Conservation (phyloP, 2,329 filamentous ascomycete genomes). For the Neurospora sp. region DNA sequence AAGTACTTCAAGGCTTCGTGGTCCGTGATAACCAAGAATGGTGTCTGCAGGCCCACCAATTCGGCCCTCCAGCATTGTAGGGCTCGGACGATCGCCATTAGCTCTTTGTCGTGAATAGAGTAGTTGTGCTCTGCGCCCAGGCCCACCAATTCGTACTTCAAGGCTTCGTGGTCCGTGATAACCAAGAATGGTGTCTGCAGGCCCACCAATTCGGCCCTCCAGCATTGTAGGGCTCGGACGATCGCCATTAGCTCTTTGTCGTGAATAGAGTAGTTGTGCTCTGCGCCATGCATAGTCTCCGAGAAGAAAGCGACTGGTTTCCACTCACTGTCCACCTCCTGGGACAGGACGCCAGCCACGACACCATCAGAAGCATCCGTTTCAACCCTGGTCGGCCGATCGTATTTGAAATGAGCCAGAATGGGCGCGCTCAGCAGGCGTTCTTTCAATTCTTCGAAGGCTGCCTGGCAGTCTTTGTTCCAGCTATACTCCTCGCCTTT, state of each 20-base stretch:
- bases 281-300: not conserved
- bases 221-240: not conserved
- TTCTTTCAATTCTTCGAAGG: not conserved
- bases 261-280: not conserved
- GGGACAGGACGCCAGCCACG: not conserved
- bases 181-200: not conserved
- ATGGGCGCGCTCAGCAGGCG: not conserved
- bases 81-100: no score
- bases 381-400: not conserved
- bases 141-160: no score
- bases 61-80: no score
- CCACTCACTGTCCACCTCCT: not conserved
- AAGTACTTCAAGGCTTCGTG: not conserved
- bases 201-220: not conserved
- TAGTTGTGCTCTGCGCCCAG: no score
- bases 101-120: no score
- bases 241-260: not conserved
- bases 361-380: not conserved
- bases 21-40: not conserved
- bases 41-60: not conserved
- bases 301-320: slow-evolving; percentile 1
- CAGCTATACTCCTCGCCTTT: not conserved
- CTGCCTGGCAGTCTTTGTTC: not conserved
- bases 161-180: not conserved
- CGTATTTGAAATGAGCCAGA: not conserved